A percentile compares a stretch with the other conserved stretches of the same genome.
Conservation (phyloP, 768 basidiomycete species). For the Rhizopogon roseolus region DNA sequence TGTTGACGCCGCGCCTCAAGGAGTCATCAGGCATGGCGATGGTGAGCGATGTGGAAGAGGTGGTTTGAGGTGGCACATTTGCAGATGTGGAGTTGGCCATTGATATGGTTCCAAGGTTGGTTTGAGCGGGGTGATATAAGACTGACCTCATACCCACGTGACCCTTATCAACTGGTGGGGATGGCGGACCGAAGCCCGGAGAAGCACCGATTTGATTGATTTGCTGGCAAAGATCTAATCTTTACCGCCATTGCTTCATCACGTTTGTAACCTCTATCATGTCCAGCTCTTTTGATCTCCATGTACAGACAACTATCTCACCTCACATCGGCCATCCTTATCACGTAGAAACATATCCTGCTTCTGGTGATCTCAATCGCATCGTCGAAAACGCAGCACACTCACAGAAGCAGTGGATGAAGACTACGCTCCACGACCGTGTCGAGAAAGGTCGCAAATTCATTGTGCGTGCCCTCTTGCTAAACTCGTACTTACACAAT, state of each 20-base stretch:
- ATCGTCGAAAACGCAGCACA: slow-evolving; percentile 49
- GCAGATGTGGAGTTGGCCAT: neutral
- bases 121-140: neutral
- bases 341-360: slow-evolving; percentile 57
- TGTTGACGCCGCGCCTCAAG: slow-evolving; percentile 64
- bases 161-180: neutral
- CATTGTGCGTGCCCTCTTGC: slow-evolving; percentile 36
- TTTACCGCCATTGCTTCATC: neutral
- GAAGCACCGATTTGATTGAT: neutral
- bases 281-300: neutral
- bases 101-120: neutral
- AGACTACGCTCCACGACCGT: slow-evolving; percentile 53
- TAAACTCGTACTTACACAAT: neutral
- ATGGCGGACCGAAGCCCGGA: too few relatives aligned
- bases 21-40: slow-evolving; percentile 17
- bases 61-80: neutral
- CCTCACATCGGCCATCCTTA: slow-evolving; percentile 71
- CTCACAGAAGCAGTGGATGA: slow-evolving; percentile 75
- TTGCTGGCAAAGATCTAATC: neutral
- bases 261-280: neutral
- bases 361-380: slow-evolving; percentile 53
- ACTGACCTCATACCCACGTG: slow-evolving; percentile 2
- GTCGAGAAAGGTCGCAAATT: slow-evolving; percentile 70
- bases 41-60: slow-evolving; percentile 1
- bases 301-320: slow-evolving; percentile 71